A percentile compares a stretch with the other conserved stretches of the same genome.
Evolutionary conservation across 2,329 filamentous ascomycete species (phyloP).

Genomic region (Scedosporium boydii): DNA sequence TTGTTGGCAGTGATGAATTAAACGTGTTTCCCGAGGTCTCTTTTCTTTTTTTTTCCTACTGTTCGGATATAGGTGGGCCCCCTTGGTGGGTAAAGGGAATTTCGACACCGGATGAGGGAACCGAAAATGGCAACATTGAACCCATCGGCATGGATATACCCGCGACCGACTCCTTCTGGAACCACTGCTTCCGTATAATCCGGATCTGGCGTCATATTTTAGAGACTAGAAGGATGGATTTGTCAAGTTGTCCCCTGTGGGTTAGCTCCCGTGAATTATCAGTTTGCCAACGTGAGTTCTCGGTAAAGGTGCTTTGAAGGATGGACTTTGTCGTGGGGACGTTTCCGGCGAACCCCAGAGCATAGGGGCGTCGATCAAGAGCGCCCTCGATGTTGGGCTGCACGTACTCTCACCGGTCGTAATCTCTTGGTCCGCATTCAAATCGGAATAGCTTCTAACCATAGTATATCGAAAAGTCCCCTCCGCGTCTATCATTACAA

Average conservation of each 20-base stretch:
- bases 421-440: no score
- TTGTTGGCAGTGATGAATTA: not conserved
- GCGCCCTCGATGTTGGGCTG: no score
- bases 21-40: not conserved
- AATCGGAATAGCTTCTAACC: no score
- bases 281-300: not conserved
- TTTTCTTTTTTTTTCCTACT: not conserved
- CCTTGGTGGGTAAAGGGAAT: not conserved
- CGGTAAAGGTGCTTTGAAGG: not conserved
- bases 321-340: not conserved
- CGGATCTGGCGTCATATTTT: not conserved
- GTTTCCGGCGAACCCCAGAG: not conserved
- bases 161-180: not conserved
- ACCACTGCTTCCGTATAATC: not conserved
- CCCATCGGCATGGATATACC: not conserved
- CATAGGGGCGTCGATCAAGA: no score
- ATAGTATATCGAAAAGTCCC: no score
- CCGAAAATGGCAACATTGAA: not conserved
- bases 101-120: not conserved
- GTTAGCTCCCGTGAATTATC: not conserved
- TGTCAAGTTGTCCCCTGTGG: not conserved
- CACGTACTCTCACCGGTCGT: no score
- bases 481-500: no score
- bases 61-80: not conserved
- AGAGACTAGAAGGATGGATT: constrained; percentile 1